Evolutionary conservation across 768 basidiomycete genomes (phyloP).

Genomic region (Strobilomyces confusus): DNA sequence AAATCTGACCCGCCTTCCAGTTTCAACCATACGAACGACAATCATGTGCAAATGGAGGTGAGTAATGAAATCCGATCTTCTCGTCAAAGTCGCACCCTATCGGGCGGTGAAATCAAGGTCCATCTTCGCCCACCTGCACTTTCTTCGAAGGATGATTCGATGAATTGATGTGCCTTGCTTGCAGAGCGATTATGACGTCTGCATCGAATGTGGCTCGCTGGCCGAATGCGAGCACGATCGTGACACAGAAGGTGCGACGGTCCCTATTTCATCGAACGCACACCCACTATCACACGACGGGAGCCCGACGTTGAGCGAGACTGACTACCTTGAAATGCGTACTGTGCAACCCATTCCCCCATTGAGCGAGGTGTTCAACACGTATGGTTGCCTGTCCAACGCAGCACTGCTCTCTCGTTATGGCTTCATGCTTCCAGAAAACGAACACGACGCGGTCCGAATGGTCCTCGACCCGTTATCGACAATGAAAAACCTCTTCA

Average conservation of each 20-base stretch:
- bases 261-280: neutral
- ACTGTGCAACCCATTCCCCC: constrained; percentile 48
- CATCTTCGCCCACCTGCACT: neutral
- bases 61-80: constrained; percentile 19
- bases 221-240: constrained; percentile 65
- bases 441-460: constrained; percentile 58
- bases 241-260: constrained; percentile 14
- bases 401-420: constrained; percentile 64
- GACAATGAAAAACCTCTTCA: constrained; percentile 11
- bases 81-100: constrained; percentile 16
- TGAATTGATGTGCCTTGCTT: constrained; percentile 12
- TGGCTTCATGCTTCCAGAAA: constrained; percentile 71
- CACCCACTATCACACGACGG: constrained; percentile 14
- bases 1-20: constrained; percentile 35
- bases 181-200: constrained; percentile 73
- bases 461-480: constrained; percentile 26
- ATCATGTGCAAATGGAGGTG: constrained; percentile 75
- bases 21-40: constrained; percentile 68
- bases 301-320: constrained; percentile 15
- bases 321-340: constrained; percentile 64
- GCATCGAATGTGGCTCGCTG: constrained; percentile 65
- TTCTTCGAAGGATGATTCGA: constrained; percentile 3
- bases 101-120: constrained; percentile 6
- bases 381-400: constrained; percentile 67
- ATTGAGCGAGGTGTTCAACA: constrained; percentile 66